A percentile compares a stretch with the other conserved stretches of the same genome.
Conservation (phyloP, 2,329 filamentous ascomycete species). For the Macroventuria anomochaeta region DNA sequence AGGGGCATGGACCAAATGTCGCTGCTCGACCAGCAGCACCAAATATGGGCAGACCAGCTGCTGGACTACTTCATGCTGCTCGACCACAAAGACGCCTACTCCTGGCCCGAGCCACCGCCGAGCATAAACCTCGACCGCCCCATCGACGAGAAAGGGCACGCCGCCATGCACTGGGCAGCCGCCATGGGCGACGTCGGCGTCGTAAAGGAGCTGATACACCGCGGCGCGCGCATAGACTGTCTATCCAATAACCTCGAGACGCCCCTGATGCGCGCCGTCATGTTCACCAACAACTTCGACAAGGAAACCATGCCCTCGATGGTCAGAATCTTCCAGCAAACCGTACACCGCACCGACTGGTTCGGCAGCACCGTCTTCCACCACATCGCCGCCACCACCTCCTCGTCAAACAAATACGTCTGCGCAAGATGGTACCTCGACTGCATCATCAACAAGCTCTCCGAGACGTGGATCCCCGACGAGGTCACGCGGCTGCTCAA, state of each 20-base stretch:
- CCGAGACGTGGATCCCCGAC: slow-evolving; percentile 75
- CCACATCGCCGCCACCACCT: slow-evolving; percentile 88
- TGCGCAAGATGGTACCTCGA: slow-evolving; percentile 94
- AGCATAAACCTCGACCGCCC: slow-evolving; percentile 88
- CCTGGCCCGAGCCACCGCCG: slow-evolving; percentile 76
- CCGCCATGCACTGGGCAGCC: slow-evolving; percentile 94
- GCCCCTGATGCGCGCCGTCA: slow-evolving; percentile 89
- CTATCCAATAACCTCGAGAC: slow-evolving; percentile 74
- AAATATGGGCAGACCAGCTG: slow-evolving; percentile 89
- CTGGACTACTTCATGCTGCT: slow-evolving; percentile 95
- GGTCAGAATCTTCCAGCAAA: slow-evolving; percentile 81
- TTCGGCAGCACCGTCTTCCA: slow-evolving; percentile 90
- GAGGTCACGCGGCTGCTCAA: slow-evolving; percentile 82
- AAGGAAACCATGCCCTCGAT: slow-evolving; percentile 88
- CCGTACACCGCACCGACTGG: slow-evolving; percentile 79
- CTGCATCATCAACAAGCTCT: slow-evolving; percentile 84
- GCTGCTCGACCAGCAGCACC: slow-evolving; percentile 79
- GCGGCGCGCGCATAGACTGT: slow-evolving; percentile 75
- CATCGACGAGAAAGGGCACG: slow-evolving; percentile 94
- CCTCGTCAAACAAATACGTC: slow-evolving; percentile 82
- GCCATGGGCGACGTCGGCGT: slow-evolving; percentile 97
- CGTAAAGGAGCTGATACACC: slow-evolving; percentile 82
- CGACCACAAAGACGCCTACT: slow-evolving; percentile 74
- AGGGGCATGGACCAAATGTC: slow-evolving; percentile 70
- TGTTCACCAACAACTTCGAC: slow-evolving; percentile 97